Evolutionary conservation across 257 asterid species (phyloP).

Genomic region (Galeopsis tetrahit): DNA sequence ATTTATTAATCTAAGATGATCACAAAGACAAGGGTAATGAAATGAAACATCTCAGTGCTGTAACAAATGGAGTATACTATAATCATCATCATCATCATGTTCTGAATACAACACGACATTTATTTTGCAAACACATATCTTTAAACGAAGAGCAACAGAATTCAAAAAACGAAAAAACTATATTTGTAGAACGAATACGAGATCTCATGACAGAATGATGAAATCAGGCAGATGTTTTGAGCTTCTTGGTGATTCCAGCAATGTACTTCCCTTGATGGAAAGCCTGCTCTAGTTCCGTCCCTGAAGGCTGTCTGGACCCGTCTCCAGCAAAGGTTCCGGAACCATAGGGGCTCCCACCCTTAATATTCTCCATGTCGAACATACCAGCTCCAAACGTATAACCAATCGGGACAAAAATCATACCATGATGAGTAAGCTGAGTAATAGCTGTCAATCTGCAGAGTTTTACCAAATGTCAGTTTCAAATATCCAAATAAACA

Average conservation of each 20-base stretch:
- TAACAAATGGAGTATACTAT: conserved; percentile 17
- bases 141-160: not conserved
- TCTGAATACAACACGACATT: not conserved
- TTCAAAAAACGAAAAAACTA: not conserved
- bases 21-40: not conserved
- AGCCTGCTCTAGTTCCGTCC: conserved; percentile 60
- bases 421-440: conserved; percentile 69
- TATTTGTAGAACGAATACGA: not conserved
- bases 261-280: conserved; percentile 64
- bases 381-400: conserved; percentile 72
- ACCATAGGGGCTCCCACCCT: conserved; percentile 77
- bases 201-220: not conserved
- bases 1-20: not conserved
- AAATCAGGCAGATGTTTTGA: conserved; percentile 41
- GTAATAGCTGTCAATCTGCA: conserved; percentile 73
- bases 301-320: conserved; percentile 65
- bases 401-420: conserved; percentile 68
- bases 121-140: conserved; percentile 7
- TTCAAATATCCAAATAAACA: not conserved
- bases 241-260: conserved; percentile 58
- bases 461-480: not conserved
- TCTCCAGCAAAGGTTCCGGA: conserved; percentile 71
- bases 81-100: conserved; percentile 6
- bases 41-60: not conserved
- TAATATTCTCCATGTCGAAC: conserved; percentile 65